Percentiles rank a stretch among this genome's conserved stretches.
Conservation (phyloP, 2,329 filamentous ascomycete genomes). For the Fusarium falciforme region DNA sequence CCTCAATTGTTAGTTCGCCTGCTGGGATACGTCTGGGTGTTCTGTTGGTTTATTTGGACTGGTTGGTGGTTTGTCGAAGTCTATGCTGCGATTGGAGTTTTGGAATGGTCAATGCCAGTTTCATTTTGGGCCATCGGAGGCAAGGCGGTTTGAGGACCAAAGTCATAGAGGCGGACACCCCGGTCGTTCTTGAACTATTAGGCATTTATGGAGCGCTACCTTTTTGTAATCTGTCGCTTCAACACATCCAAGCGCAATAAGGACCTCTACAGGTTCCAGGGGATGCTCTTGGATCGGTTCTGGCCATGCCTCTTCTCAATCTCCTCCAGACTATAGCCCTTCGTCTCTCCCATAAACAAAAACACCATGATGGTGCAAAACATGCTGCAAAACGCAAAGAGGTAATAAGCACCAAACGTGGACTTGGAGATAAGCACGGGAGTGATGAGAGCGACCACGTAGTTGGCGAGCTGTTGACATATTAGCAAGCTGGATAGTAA, state of each 20-base stretch:
- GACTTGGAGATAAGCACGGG: constrained; percentile 54
- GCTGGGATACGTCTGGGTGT: constrained; percentile 17
- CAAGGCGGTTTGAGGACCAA: neutral
- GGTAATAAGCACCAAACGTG: constrained; percentile 57
- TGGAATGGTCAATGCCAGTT: constrained; percentile 19
- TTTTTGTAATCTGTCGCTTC: neutral
- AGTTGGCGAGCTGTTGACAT: constrained; percentile 53
- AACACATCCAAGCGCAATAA: neutral
- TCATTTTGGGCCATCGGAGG: neutral
- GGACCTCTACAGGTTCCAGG: neutral
- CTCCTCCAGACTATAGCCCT: constrained; percentile 54
- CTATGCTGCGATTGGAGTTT: constrained; percentile 13
- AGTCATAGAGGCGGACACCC: neutral
- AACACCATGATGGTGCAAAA: constrained; percentile 51
- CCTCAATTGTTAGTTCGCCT: neutral
- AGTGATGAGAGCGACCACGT: constrained; percentile 58
- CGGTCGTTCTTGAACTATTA: neutral
- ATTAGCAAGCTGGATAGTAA: neutral
- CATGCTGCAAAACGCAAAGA: constrained; percentile 56
- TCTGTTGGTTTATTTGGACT: constrained; percentile 14
- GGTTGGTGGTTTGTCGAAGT: constrained; percentile 22
- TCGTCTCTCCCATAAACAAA: constrained; percentile 57
- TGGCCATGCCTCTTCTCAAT: constrained; percentile 44
- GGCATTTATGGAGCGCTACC: neutral
- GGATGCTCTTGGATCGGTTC: neutral